These are phyloP conservation scores for Cercophora samala DNA, from an alignment of 495 filamentous ascomycete genomes.

Conservation along the genomic window DNA sequence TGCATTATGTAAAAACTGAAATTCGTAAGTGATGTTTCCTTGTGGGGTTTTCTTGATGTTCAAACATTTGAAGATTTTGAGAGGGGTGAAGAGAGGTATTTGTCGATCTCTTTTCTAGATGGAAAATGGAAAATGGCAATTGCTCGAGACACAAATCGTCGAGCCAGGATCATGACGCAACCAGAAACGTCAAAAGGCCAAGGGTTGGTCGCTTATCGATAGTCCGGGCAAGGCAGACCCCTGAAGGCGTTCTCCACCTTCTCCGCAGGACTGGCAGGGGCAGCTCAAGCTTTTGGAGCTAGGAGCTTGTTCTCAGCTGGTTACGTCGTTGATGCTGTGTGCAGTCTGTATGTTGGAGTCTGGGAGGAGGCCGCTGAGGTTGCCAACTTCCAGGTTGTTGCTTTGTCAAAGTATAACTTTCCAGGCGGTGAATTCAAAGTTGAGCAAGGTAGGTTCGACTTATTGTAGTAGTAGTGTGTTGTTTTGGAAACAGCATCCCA, in stretches of 20 bases:
- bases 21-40: neutral
- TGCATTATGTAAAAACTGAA: neutral
- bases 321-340: conserved; percentile 7
- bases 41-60: neutral
- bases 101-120: neutral
- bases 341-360: neutral
- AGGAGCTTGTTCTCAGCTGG: conserved; percentile 10
- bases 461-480: neutral
- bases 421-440: neutral
- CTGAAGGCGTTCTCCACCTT: neutral
- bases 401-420: conserved; percentile 1
- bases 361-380: neutral
- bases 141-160: neutral
- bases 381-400: neutral
- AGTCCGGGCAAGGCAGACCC: neutral
- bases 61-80: neutral
- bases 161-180: neutral
- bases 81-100: neutral
- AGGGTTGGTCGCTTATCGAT: neutral
- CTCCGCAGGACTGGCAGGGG: neutral
- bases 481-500: neutral
- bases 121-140: neutral
- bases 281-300: neutral
- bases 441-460: neutral
- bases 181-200: neutral